Evolutionary conservation across 371 early-diverging fungal species (phyloP).

Genomic region (Cladochytrium tenue): DNA sequence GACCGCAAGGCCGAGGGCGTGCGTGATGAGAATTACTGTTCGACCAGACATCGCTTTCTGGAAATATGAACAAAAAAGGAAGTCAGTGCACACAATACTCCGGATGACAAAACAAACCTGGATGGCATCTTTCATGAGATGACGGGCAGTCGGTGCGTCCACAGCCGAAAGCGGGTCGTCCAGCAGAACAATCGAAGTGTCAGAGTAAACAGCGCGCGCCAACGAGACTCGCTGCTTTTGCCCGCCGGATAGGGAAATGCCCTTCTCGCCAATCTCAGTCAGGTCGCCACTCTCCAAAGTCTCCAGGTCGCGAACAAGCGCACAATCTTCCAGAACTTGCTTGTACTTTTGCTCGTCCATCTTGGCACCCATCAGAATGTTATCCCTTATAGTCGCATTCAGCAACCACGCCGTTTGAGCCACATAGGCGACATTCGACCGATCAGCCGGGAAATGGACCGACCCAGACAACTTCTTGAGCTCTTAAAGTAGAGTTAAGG

Average conservation of each 20-base stretch:
- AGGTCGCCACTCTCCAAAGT: conserved; percentile 79
- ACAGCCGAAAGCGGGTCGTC: conserved; percentile 71
- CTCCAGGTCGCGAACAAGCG: conserved; percentile 77
- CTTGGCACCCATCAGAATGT: conserved; percentile 54
- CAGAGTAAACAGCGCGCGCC: conserved; percentile 43
- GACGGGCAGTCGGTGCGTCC: conserved; percentile 84
- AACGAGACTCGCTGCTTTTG: conserved; percentile 59
- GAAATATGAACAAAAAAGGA: not conserved
- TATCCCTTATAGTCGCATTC: conserved; percentile 60
- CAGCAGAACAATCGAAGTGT: conserved; percentile 26
- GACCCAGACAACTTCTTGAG: conserved; percentile 27
- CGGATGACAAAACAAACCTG: conserved; percentile 48
- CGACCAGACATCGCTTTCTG: conserved; percentile 63
- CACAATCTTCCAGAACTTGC: conserved; percentile 50
- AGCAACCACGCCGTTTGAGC: conserved; percentile 55
- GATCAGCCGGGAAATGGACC: conserved; percentile 26
- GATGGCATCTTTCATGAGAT: conserved; percentile 55
- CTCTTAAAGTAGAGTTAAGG: conserved; percentile 19
- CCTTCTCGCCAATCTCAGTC: conserved; percentile 51
- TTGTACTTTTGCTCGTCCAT: conserved; percentile 47
- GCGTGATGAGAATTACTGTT: conserved; percentile 84
- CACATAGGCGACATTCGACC: conserved; percentile 43
- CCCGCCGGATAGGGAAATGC: conserved; percentile 85
- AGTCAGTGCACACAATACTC: not conserved
- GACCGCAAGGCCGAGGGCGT: conserved; percentile 64